Percentiles rank a stretch among this genome's conserved stretches.
Evolutionary conservation across 140 eudicot genomes (phyloP).

Genomic region (Anethum foeniculum): DNA sequence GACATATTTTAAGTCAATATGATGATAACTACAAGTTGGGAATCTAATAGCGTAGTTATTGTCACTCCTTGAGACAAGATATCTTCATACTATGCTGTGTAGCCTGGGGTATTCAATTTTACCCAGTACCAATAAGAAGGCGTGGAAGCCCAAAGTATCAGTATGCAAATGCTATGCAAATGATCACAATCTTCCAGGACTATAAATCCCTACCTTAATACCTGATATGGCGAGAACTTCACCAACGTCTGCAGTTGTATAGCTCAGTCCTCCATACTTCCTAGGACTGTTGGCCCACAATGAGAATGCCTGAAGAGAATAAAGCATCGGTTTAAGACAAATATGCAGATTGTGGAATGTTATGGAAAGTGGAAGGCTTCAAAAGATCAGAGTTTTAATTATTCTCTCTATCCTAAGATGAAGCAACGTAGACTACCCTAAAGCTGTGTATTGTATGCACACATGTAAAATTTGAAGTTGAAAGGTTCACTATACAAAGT

Average conservation of each 20-base stretch:
- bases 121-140: not conserved
- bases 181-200: not conserved
- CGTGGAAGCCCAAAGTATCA: not conserved
- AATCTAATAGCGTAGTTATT: not conserved
- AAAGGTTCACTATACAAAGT: not conserved
- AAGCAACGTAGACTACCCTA: not conserved
- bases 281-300: slow-evolving; percentile 55
- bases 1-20: not conserved
- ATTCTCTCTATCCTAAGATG: not conserved
- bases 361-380: not conserved
- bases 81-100: not conserved
- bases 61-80: not conserved
- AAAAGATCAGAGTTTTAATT: not conserved
- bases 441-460: not conserved
- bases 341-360: not conserved
- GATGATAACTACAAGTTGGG: not conserved
- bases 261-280: slow-evolving; percentile 33
- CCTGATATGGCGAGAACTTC: slow-evolving; percentile 44
- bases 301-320: slow-evolving; percentile 39
- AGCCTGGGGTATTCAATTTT: not conserved
- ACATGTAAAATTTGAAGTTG: not conserved
- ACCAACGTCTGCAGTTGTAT: slow-evolving; percentile 31
- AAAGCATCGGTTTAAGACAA: not conserved
- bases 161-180: not conserved
- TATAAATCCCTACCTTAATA: slow-evolving; percentile 4